These are phyloP conservation scores for Colletotrichum acutatum DNA, from an alignment of 2,329 filamentous ascomycete genomes.

Conservation along the genomic window DNA sequence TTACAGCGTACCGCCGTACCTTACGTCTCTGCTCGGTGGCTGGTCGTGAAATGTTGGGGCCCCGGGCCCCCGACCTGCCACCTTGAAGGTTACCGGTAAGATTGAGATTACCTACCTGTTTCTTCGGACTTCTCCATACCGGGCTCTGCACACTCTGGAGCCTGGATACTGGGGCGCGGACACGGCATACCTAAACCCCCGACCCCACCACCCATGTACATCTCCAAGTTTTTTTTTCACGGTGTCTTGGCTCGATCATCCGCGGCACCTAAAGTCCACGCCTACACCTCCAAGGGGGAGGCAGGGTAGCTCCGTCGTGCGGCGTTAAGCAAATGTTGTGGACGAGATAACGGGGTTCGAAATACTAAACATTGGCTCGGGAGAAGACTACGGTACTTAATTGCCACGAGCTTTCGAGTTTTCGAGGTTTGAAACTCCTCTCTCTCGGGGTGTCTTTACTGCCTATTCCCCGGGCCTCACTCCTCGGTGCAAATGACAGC, in stretches of 20 bases:
- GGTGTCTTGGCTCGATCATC: not conserved
- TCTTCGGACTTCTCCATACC: not conserved
- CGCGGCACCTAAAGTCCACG: constrained; percentile 3
- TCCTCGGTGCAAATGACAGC: constrained; percentile 26
- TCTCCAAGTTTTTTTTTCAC: constrained; percentile 5
- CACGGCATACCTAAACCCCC: no score
- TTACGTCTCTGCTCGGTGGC: not conserved
- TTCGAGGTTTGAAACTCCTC: not conserved
- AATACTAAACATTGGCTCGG: not conserved
- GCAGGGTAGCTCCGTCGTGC: not conserved
- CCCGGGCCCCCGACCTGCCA: not conserved
- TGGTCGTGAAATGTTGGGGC: not conserved
- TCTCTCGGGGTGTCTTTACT: constrained; percentile 28
- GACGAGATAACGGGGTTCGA: not conserved
- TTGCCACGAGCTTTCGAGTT: constrained; percentile 4
- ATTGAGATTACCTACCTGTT: not conserved
- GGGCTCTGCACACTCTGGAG: not conserved
- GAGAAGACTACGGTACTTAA: constrained; percentile 10
- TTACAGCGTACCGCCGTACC: not conserved
- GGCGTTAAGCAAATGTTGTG: not conserved
- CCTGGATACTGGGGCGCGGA: no score
- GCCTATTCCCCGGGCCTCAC: not conserved
- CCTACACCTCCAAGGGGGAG: not conserved
- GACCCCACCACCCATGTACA: constrained; percentile 7
- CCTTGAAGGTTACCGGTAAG: constrained; percentile 20